Evolutionary conservation across 768 basidiomycete genomes (phyloP).

Genomic region (Suillus spraguei): DNA sequence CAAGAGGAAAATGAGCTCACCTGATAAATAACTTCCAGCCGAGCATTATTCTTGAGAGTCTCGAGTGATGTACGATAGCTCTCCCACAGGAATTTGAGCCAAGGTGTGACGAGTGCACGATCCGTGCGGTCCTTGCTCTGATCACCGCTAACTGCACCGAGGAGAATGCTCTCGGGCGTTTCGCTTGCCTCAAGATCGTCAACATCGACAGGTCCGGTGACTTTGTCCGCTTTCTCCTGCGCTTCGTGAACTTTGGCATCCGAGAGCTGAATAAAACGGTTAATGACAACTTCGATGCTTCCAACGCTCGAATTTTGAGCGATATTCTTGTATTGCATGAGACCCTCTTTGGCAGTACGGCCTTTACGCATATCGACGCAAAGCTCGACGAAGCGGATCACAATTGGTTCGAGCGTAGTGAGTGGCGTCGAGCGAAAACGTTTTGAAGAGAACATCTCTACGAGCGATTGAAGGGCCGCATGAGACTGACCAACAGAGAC

Average conservation of each 20-base stretch:
- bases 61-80: slow-evolving; percentile 95
- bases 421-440: slow-evolving; percentile 92
- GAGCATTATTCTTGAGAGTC: slow-evolving; percentile 93
- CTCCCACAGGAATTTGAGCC: slow-evolving; percentile 99
- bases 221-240: slow-evolving; percentile 83
- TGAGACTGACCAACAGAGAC: slow-evolving; percentile 90
- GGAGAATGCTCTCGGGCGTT: slow-evolving; percentile 89
- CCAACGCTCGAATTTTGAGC: slow-evolving; percentile 91
- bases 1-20: slow-evolving; percentile 41
- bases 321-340: slow-evolving; percentile 98
- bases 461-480: slow-evolving; percentile 86
- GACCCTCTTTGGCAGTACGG: slow-evolving; percentile 89
- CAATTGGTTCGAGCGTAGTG: slow-evolving; percentile 89
- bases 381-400: slow-evolving; percentile 93
- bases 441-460: slow-evolving; percentile 93
- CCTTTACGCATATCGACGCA: slow-evolving; percentile 96
- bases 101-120: slow-evolving; percentile 92
- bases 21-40: slow-evolving; percentile 93
- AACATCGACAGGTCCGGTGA: slow-evolving; percentile 73
- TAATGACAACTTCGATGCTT: slow-evolving; percentile 91
- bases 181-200: slow-evolving; percentile 97
- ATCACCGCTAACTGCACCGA: slow-evolving; percentile 87
- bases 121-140: slow-evolving; percentile 95
- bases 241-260: slow-evolving; percentile 84
- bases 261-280: slow-evolving; percentile 78